Percentiles rank a stretch among this genome's conserved stretches.
Evolutionary conservation across 257 asterid species (phyloP).

Genomic region (Capsicum baccatum): DNA sequence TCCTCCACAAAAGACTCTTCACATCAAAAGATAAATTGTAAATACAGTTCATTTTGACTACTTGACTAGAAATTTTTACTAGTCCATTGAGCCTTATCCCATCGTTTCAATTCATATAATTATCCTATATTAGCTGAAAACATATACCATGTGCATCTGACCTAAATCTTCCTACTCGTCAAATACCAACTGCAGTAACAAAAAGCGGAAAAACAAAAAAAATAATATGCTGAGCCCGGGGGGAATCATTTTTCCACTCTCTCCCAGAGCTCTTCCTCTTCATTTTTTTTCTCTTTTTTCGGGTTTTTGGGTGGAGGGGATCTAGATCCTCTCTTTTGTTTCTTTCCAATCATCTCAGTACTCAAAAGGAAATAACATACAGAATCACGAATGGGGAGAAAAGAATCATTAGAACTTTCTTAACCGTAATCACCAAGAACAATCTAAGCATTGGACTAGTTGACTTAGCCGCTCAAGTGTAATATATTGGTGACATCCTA

Average conservation of each 20-base stretch:
- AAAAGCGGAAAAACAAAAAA: neutral
- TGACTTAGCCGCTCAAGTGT: neutral
- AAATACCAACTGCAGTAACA: neutral
- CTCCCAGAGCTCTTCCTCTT: neutral
- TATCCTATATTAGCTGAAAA: neutral
- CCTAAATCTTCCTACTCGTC: neutral
- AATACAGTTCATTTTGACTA: conserved; percentile 19
- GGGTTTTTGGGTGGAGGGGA: neutral
- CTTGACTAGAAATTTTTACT: conserved; percentile 5
- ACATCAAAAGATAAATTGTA: neutral
- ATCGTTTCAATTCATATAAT: conserved; percentile 17
- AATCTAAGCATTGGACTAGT: conserved; percentile 2
- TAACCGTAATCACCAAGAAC: conserved; percentile 26
- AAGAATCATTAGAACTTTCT: conserved; percentile 5
- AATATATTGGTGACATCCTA: conserved; percentile 16
- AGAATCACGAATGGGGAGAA: neutral
- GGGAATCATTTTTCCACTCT: neutral
- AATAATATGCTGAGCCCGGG: neutral
- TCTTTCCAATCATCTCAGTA: neutral
- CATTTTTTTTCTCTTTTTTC: neutral
- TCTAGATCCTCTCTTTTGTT: conserved; percentile 10
- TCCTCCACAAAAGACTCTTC: neutral
- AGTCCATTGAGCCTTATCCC: neutral
- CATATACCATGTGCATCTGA: neutral
- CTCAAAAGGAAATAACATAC: neutral